A percentile compares a stretch with the other conserved stretches of the same genome.
phyloP scores from a whole-genome alignment of 192 early-diverging fungal species.

The Gigaspora rosea region DNA sequence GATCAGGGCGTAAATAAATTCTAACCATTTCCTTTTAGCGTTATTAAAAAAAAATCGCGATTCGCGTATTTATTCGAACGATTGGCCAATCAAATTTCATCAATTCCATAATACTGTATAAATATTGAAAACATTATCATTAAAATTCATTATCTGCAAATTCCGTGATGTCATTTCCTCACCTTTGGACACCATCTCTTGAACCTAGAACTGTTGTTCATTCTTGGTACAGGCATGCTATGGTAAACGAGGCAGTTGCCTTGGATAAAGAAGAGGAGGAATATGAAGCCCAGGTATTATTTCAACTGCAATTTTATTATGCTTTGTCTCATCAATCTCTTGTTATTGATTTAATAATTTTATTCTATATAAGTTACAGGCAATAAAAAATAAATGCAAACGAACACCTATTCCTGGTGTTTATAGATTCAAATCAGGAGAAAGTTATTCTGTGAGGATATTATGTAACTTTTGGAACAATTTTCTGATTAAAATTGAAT shows the following conservation, averaged over 20 bases:
- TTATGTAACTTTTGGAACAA: not conserved
- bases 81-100: no score
- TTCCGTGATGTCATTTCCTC: slow-evolving; percentile 9
- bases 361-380: not conserved
- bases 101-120: no score
- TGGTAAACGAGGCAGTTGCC: slow-evolving; percentile 1
- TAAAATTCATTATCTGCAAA: not conserved
- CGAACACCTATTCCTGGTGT: not conserved
- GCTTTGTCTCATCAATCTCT: not conserved
- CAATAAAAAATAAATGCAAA: slow-evolving; percentile 7
- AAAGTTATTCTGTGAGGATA: not conserved
- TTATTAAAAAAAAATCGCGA: no score
- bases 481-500: not conserved
- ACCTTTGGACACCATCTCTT: slow-evolving; percentile 18
- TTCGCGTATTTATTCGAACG: no score
- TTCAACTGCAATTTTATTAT: not conserved
- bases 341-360: not conserved
- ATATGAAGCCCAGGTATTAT: slow-evolving; percentile 13
- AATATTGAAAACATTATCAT: not conserved
- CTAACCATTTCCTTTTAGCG: no score
- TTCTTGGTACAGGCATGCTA: slow-evolving; percentile 1
- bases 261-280: slow-evolving; percentile 24
- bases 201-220: slow-evolving; percentile 19
- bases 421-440: not conserved
- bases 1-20: no score